Base-by-base conservation (phyloP, 345 rosid genomes). In the Salix caprea region DNA sequence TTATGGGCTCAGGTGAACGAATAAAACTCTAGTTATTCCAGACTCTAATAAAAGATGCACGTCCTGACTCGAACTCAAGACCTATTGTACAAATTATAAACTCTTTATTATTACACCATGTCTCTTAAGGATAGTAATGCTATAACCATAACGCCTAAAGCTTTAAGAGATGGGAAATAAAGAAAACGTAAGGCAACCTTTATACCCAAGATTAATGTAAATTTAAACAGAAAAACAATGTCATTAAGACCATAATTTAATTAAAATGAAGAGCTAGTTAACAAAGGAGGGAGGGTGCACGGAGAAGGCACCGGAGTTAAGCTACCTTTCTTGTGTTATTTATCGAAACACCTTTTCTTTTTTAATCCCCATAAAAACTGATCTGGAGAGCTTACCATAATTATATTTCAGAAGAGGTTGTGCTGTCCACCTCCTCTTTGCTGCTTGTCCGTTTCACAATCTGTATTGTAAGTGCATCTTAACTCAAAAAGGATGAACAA, bases 371-470 rank as follows among this genome's bases (percentile, higher is more conserved):
- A 75, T 11, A 60, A 23, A 70, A 77, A 71, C 32, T 84, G 86
- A 86, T 79, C 48, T 76, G 77, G 85, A 86, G 83, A 74, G 76
- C 85, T 67, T 70, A 75, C 85, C 82, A 76, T 72, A 36, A 81
- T 61, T 74, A 58, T 37, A 71, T 66, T 21, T 26, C 66, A 76
- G 21, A 74, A 67, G 54, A 65, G 71, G 83, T 72, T 78, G 89
- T 71, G 83, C 80, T 70, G 88, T 84, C 82, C 74, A 34, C 76
- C 81, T 61, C 74, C 50, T 71, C 76, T 77, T 76, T 80, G 71
- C 78, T 78, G 91, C 77, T 75, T 80, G 89, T 88, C 90, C 81
- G 48, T 78, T 77, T 86, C 90, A 79, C 50, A 39, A 32, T 77
- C 76, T 77, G 76, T 65, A 78, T 71, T 82, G 61, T 36, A 42